Evolutionary conservation across 441 rosid genomes (phyloP).

Genomic region (Gossypium schwendimanii): DNA sequence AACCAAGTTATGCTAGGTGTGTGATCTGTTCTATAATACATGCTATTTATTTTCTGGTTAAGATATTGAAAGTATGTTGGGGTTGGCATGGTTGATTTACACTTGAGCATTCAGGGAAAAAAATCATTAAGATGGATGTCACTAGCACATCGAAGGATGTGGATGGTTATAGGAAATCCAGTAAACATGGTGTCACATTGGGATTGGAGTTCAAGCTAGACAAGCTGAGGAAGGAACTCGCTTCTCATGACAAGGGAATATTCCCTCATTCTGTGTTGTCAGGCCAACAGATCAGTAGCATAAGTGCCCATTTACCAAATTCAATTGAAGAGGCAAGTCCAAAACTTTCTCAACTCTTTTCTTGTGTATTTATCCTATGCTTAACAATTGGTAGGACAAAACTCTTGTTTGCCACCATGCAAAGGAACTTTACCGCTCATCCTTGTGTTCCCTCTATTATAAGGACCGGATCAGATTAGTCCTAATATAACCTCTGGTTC

Average conservation of each 20-base stretch:
- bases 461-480: too few species aligned
- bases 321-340: constrained; percentile 56
- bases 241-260: constrained; percentile 57
- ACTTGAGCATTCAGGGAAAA: constrained; percentile 45
- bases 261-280: constrained; percentile 85
- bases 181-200: constrained; percentile 38
- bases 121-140: constrained; percentile 56
- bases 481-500: too few species aligned
- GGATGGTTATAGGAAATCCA: constrained; percentile 27
- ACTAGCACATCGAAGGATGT: constrained; percentile 33
- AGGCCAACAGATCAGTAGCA: constrained; percentile 58
- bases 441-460: background rate
- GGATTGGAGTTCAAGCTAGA: constrained; percentile 73
- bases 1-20: constrained; percentile 68
- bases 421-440: background rate
- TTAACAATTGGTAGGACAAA: constrained; percentile 1
- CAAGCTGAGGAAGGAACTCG: constrained; percentile 68
- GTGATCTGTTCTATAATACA: background rate
- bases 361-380: background rate
- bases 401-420: background rate
- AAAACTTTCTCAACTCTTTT: background rate
- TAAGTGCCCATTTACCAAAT: constrained; percentile 52
- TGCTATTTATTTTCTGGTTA: background rate
- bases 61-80: background rate
- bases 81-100: background rate